Percentiles rank a stretch among this genome's conserved stretches.
Conservation (phyloP, 805 yeast genomes). For the Teunomyces aglyptinius region DNA sequence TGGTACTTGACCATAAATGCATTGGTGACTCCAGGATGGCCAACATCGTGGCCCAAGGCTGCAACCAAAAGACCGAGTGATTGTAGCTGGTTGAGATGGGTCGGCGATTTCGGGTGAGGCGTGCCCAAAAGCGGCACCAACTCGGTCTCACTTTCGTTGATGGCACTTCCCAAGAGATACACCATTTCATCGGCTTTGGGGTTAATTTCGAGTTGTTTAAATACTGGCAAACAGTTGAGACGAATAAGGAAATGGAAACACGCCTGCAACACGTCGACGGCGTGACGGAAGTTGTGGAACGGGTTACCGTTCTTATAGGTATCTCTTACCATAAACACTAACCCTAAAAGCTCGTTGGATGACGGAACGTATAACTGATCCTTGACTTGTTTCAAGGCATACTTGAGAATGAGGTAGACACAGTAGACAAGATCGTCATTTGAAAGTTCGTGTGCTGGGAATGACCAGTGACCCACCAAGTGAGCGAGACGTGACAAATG, state of each 20-base stretch:
- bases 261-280: slow-evolving; percentile 92
- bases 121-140: background rate
- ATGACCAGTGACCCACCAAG: slow-evolving; percentile 61
- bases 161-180: slow-evolving; percentile 7
- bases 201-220: slow-evolving; percentile 33
- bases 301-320: slow-evolving; percentile 83
- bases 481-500: slow-evolving; percentile 33
- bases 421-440: slow-evolving; percentile 66
- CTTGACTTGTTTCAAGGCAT: slow-evolving; percentile 28
- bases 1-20: slow-evolving; percentile 56
- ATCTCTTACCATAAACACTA: slow-evolving; percentile 68
- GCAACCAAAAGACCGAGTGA: slow-evolving; percentile 66
- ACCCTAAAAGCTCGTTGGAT: slow-evolving; percentile 49
- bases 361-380: slow-evolving; percentile 16
- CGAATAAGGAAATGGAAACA: slow-evolving; percentile 62
- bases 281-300: slow-evolving; percentile 94
- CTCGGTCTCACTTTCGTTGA: background rate
- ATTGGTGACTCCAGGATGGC: slow-evolving; percentile 96
- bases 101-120: background rate
- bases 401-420: slow-evolving; percentile 53
- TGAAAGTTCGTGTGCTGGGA: slow-evolving; percentile 63
- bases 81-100: slow-evolving; percentile 27
- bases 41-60: slow-evolving; percentile 92
- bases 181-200: slow-evolving; percentile 29
- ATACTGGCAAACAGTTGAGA: slow-evolving; percentile 37